Base-by-base conservation (phyloP, 768 basidiomycete genomes). In the Rhodotorula diobovata region DNA sequence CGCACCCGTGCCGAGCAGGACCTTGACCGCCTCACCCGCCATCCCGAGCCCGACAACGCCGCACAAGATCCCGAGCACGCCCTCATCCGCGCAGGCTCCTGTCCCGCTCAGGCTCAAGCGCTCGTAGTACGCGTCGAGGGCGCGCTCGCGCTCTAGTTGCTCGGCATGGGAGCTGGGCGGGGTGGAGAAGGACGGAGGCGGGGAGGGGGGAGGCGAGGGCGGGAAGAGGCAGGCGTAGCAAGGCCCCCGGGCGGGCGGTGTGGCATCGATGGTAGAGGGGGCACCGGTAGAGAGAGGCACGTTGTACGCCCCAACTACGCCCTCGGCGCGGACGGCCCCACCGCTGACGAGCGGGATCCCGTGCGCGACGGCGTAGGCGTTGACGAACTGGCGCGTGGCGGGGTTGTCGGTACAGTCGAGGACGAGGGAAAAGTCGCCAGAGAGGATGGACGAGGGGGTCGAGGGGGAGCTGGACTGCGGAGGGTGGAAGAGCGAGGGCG, bases 221-320 rank as follows among this genome's bases (percentile, higher is more conserved):
- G 95, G 94, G 80, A 93, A 98, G 54, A 98, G 80, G 79, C 96
- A 98, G 25, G 96, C 85, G 80, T 95, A 97, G 80, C 96, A 99
- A 1, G 93, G 94, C 82, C 80, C 12, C 84, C 86, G 53, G 68
- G 65, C 45, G 0, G 64, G 39, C 35, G 54, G 23, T 16, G 21
- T 18, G 28, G 23, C 21, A 35, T 32, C 45, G 21, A 0, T 48
- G 25, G 23, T 35, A 0, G 46, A 43, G 55, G 68, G 35, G 54
- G 65, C n/a, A 50, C 12, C 46, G n/a, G 48, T 4, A 23, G 66
- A 74, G 16, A 69, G 48, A 0, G 61, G 77, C 68, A 76, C 48
- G 20, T 64, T 66, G 71, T 80, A 81, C 0, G 80, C 77, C 3
- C 80, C 80, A 76, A 81, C 79, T 65, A 81, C 81, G 0, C 83